Conservation (phyloP, 352 stramenopile genomes). For the Phytophthora aleatoria region DNA sequence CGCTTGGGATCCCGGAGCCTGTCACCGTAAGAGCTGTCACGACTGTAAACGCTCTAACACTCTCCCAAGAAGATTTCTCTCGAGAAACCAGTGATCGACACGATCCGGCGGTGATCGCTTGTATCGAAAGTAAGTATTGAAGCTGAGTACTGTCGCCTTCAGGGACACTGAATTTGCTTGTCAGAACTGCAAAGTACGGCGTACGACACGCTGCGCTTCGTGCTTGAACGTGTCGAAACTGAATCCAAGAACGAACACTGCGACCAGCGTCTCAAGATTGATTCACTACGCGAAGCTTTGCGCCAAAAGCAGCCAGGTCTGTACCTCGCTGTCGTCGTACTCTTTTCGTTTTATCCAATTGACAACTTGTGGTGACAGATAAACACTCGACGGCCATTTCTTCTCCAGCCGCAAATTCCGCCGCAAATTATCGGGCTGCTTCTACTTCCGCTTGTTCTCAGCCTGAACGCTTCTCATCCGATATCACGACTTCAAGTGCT, state of each 20-base stretch:
- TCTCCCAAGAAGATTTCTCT: conserved; percentile 44
- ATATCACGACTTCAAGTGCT: background rate
- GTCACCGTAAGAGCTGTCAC: conserved; percentile 42
- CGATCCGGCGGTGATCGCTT: conserved; percentile 32
- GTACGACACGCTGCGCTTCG: conserved; percentile 57
- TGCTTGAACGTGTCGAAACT: conserved; percentile 52
- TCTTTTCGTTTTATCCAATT: background rate
- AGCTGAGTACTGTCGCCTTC: background rate
- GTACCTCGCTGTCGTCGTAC: background rate
- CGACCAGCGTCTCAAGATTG: conserved; percentile 45
- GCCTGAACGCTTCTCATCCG: background rate
- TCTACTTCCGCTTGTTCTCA: background rate
- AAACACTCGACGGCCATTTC: conserved; percentile 1
- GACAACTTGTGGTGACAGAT: background rate
- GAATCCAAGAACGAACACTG: conserved; percentile 50
- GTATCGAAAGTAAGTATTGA: conserved; percentile 29
- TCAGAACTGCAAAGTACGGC: conserved; percentile 51
- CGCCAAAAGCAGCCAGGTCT: conserved; percentile 32
- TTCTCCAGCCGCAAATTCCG: background rate
- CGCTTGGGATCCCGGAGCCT: conserved; percentile 39
- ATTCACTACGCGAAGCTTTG: conserved; percentile 32
- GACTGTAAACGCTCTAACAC: conserved; percentile 37
- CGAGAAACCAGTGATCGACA: conserved; percentile 46
- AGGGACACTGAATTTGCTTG: background rate
- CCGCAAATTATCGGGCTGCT: background rate